Evolutionary conservation across 495 filamentous ascomycete genomes (phyloP).

Genomic region (Aspergillus campestris): DNA sequence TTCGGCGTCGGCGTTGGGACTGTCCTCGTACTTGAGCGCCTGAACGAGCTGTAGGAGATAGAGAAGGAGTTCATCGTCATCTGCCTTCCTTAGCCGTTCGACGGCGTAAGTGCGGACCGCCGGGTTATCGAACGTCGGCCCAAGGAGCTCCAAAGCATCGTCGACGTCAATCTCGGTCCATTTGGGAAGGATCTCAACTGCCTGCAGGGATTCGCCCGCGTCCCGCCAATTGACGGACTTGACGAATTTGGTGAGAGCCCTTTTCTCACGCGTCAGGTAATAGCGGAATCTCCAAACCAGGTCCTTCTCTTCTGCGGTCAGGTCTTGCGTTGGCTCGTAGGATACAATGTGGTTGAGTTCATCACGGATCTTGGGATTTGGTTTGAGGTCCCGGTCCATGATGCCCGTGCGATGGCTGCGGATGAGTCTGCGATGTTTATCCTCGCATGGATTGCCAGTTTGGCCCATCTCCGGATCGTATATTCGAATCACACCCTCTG

Average conservation of each 20-base stretch:
- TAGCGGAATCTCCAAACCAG: conserved; percentile 95
- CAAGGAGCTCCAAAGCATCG: conserved; percentile 89
- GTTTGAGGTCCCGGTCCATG: conserved; percentile 86
- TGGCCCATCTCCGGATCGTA: conserved; percentile 92
- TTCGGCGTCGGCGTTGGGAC: conserved; percentile 46
- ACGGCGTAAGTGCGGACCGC: conserved; percentile 89
- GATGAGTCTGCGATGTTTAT: conserved; percentile 85
- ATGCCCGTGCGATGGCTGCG: conserved; percentile 89
- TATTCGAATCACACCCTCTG: conserved; percentile 59
- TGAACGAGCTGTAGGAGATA: conserved; percentile 95
- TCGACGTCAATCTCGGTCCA: conserved; percentile 98
- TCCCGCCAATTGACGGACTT: conserved; percentile 95
- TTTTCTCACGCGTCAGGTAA: conserved; percentile 84
- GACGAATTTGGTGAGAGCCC: conserved; percentile 92
- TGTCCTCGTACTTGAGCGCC: conserved; percentile 90
- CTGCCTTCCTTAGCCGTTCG: conserved; percentile 79
- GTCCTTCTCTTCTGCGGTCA: conserved; percentile 87
- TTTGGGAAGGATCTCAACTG: conserved; percentile 78
- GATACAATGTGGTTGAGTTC: conserved; percentile 85
- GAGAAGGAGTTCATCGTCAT: conserved; percentile 85
- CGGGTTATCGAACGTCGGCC: conserved; percentile 81
- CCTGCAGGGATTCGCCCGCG: conserved; percentile 74
- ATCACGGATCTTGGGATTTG: conserved; percentile 93
- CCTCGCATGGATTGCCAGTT: conserved; percentile 87
- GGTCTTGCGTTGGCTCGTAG: conserved; percentile 83